Conservation (phyloP, 345 rosid species). For the Isatis tinctoria region DNA sequence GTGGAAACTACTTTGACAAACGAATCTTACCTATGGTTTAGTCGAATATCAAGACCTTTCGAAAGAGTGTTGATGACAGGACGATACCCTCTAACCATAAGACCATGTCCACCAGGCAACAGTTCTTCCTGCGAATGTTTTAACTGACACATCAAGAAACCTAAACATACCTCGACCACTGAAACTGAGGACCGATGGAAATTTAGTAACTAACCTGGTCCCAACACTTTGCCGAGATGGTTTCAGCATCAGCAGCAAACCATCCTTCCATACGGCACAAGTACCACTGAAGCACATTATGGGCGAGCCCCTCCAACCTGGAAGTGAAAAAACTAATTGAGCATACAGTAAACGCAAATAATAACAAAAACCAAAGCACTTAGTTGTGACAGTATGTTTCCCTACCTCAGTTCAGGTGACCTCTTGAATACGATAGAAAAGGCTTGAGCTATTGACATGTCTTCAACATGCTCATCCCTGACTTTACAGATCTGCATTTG, state of each 20-base stretch:
- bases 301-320: conserved; percentile 75
- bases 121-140: conserved; percentile 60
- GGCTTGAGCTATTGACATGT: conserved; percentile 73
- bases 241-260: conserved; percentile 99
- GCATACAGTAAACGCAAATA: conserved; percentile 10
- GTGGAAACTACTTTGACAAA: neutral
- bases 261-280: conserved; percentile 99
- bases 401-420: conserved; percentile 72
- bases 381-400: conserved; percentile 6
- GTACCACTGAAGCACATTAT: conserved; percentile 95
- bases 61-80: conserved; percentile 96
- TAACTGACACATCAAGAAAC: neutral
- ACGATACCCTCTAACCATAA: conserved; percentile 94
- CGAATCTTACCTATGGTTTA: conserved; percentile 60
- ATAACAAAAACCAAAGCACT: neutral
- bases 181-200: neutral
- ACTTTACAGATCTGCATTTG: conserved; percentile 67
- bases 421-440: conserved; percentile 73
- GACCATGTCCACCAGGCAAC: conserved; percentile 96
- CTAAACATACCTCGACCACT: neutral
- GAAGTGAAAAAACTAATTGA: neutral
- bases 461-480: conserved; percentile 61
- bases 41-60: conserved; percentile 84
- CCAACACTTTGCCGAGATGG: conserved; percentile 86
- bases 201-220: conserved; percentile 50